A percentile compares a stretch with the other conserved stretches of the same genome.
Conservation (phyloP, 2,329 filamentous ascomycete genomes). For the Ceratocystis alfenasii region DNA sequence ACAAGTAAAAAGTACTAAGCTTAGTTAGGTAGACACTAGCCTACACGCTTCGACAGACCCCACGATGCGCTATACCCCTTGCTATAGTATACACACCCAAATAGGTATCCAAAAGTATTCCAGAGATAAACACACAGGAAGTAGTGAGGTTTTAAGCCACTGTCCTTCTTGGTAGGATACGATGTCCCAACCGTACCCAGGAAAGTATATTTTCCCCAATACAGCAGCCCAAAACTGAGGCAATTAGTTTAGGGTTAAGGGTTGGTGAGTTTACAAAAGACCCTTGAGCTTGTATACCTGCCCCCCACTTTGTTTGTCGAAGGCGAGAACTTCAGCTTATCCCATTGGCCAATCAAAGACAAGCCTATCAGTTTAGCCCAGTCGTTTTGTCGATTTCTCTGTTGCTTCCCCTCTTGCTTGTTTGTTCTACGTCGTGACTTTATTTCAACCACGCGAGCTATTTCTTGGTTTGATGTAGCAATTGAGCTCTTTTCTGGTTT, state of each 20-base stretch:
- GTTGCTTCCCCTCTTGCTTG: constrained; percentile 5
- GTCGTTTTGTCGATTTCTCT: neutral
- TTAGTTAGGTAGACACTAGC: neutral
- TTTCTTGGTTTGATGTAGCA: constrained; percentile 1
- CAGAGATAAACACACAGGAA: neutral
- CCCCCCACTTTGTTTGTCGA: constrained; percentile 4
- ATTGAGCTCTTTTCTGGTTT: constrained; percentile 1
- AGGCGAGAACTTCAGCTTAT: constrained; percentile 1
- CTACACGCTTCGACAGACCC: neutral
- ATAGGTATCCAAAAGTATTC: neutral
- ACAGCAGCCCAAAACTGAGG: too few species aligned
- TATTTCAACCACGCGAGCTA: constrained; percentile 4
- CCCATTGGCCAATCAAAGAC: neutral
- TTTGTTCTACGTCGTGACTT: constrained; percentile 4
- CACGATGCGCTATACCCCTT: neutral
- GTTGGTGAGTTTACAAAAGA: neutral
- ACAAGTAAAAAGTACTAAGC: neutral
- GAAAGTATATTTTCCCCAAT: too few species aligned
- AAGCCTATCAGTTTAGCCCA: neutral
- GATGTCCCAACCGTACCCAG: too few species aligned
- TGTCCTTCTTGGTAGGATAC: too few species aligned
- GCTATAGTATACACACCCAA: neutral
- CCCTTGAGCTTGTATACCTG: neutral
- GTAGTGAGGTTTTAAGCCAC: too few species aligned
- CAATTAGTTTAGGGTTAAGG: neutral